These are phyloP conservation scores for Rhodomyrtus tomentosa DNA, from an alignment of 345 rosid species.

Conservation along the genomic window DNA sequence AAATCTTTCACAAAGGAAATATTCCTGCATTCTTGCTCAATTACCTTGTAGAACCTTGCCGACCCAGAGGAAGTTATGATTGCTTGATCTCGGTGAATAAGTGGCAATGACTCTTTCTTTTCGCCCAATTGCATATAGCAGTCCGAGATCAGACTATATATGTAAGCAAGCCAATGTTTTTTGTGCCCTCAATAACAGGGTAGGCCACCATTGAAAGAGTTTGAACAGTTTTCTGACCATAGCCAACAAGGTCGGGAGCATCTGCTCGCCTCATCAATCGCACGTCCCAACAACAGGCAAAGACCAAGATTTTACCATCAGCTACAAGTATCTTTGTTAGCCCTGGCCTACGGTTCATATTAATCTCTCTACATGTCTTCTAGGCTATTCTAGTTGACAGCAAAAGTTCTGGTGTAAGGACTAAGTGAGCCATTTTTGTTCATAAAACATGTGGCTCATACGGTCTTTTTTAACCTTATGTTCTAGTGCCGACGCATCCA, in stretches of 20 bases:
- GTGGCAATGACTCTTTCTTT: conserved; percentile 27
- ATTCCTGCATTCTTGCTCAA: conserved; percentile 68
- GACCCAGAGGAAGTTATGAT: conserved; percentile 18
- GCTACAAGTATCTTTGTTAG: too few species aligned
- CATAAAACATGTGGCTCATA: too few species aligned
- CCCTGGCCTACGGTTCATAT: too few species aligned
- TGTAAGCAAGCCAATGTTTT: conserved; percentile 62
- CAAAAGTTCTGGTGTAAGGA: too few species aligned
- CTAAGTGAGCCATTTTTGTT: too few species aligned
- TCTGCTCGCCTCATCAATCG: too few species aligned
- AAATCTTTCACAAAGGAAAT: conserved; percentile 69
- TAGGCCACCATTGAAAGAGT: conserved; percentile 42
- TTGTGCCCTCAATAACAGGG: conserved; percentile 73
- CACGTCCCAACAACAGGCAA: too few species aligned
- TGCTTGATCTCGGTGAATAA: conserved; percentile 12
- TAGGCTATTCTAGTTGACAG: too few species aligned
- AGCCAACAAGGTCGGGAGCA: conserved; percentile 33
- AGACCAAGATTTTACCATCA: too few species aligned
- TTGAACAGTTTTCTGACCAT: conserved; percentile 54
- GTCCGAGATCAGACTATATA: conserved; percentile 65
- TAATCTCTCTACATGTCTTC: too few species aligned
- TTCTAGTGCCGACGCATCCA: too few species aligned
- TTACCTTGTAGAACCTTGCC: conserved; percentile 37
- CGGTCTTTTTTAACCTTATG: too few species aligned
- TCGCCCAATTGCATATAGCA: conserved; percentile 55